Conservation (phyloP, 1,284 basidiomycete species). For the Moniliella sp. region DNA sequence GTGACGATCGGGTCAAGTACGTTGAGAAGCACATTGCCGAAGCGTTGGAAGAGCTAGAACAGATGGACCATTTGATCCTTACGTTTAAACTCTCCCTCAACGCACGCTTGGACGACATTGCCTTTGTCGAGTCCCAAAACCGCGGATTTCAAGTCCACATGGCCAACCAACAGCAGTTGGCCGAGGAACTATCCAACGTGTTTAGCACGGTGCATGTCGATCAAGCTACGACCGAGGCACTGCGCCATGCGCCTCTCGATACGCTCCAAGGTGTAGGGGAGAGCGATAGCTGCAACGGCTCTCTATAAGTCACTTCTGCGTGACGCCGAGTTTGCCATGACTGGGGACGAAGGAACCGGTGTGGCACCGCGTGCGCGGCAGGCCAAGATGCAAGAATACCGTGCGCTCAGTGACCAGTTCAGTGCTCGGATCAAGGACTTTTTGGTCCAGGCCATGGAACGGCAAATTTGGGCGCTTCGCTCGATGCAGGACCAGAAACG, state of each 20-base stretch:
- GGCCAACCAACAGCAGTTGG: constrained; percentile 60
- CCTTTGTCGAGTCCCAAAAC: constrained; percentile 84
- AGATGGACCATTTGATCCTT: constrained; percentile 40
- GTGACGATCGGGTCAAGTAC: constrained; percentile 57
- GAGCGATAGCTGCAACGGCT: constrained; percentile 61
- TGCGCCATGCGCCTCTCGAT: constrained; percentile 68
- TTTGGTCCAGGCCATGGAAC: too few relatives aligned
- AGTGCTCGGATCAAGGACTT: constrained; percentile 74
- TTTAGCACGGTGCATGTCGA: constrained; percentile 84
- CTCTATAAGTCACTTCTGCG: constrained; percentile 81
- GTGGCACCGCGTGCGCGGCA: too few relatives aligned
- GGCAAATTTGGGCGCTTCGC: constrained; percentile 10
- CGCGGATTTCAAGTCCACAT: constrained; percentile 89
- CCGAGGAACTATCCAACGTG: constrained; percentile 20
- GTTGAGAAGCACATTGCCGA: constrained; percentile 74
- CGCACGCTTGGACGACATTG: constrained; percentile 50
- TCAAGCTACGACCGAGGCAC: constrained; percentile 48
- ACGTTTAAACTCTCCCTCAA: constrained; percentile 28
- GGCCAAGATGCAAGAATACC: constrained; percentile 38
- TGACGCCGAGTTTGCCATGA: too few relatives aligned
- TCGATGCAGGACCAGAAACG: too few relatives aligned
- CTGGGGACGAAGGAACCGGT: constrained; percentile 48
- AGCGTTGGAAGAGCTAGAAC: constrained; percentile 60
- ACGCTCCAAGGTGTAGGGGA: constrained; percentile 49
- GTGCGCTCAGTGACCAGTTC: constrained; percentile 65